Evolutionary conservation across 2,329 filamentous ascomycete species (phyloP), one percentile per base, ranked within the genome.

Genomic region (Penicillium sp.): DNA sequence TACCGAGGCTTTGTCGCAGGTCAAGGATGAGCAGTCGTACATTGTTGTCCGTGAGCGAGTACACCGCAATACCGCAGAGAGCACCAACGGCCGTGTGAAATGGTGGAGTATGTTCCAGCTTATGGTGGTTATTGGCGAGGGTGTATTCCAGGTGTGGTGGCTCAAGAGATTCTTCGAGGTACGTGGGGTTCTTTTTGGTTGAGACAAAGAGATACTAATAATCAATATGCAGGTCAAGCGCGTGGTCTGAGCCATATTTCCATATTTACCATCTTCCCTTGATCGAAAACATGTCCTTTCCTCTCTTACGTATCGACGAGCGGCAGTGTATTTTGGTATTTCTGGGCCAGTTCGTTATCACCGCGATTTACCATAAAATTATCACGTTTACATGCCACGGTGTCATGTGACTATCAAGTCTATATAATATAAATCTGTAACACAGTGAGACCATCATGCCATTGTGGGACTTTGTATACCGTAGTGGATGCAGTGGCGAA

Each of bases 61-160:
- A 66, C 94, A 99, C 82, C 86, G 94, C 73, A 99, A 99, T 80
- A 99, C 94, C 10, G 94, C 94, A 62, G 94, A 99, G 81, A 97
- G 92, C 83, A 99, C 94, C 69, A 99, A 99, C 77, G 84, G 86
- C 66, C 85, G 94, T 64, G 94, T 99, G 74, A 99, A 99, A 82
- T 99, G 94, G 94, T 99, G 94, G 94, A 97, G 94, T 76, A 84
- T 97, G 67, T 97, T 97, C 77, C 92, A 99, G 77, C 86, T 99
- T 62, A 84, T 86, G 54, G 87, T 97, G 48, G 84, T 99, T 61
- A 82, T 95, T 63, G 91, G 89, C 68, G 91, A 97, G 80, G 94
- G 91, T 58, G 80, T 97, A 64, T 99, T 99, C 82, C 94, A 99
- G 80, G 93, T 99, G 63, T 99, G 94, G 93, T 99, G 94, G 92